A percentile compares a stretch with the other conserved stretches of the same genome.
Conservation (phyloP, 148 eudicot genomes). For the Rhododendron williamsianum region DNA sequence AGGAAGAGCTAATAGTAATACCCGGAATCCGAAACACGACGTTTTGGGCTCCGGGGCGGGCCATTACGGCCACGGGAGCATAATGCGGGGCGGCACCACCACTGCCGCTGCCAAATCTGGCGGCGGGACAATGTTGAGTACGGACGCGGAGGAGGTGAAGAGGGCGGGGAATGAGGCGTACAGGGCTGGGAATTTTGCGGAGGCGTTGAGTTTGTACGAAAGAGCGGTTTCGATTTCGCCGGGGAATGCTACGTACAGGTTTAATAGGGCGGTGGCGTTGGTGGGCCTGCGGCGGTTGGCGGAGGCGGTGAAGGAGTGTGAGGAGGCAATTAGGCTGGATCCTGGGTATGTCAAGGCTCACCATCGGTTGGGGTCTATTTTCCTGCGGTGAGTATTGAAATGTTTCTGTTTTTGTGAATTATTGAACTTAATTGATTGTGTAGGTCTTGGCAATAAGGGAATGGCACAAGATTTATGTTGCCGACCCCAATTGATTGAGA, state of each 20-base stretch:
- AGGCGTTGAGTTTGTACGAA: conserved; percentile 72
- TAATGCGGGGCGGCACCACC: conserved; percentile 45
- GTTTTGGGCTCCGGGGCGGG: conserved; percentile 54
- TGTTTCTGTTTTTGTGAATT: conserved; percentile 4
- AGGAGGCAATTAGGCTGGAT: conserved; percentile 71
- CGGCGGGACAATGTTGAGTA: conserved; percentile 13
- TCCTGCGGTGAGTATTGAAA: conserved; percentile 58
- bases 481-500: not conserved
- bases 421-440: no score
- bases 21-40: conserved; percentile 35
- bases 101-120: not conserved
- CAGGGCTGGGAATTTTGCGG: conserved; percentile 43
- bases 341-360: conserved; percentile 65
- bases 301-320: conserved; percentile 75
- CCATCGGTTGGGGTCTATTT: conserved; percentile 70
- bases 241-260: conserved; percentile 62
- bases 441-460: not conserved
- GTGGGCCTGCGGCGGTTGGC: conserved; percentile 43
- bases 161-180: conserved; percentile 66
- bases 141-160: conserved; percentile 72
- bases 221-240: conserved; percentile 56
- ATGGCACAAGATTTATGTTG: not conserved
- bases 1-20: conserved; percentile 31
- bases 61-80: conserved; percentile 77
- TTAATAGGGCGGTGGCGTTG: conserved; percentile 76